These are phyloP conservation scores for Mucor piriformis DNA, from an alignment of 371 early-diverging fungal species.

Conservation along the genomic window DNA sequence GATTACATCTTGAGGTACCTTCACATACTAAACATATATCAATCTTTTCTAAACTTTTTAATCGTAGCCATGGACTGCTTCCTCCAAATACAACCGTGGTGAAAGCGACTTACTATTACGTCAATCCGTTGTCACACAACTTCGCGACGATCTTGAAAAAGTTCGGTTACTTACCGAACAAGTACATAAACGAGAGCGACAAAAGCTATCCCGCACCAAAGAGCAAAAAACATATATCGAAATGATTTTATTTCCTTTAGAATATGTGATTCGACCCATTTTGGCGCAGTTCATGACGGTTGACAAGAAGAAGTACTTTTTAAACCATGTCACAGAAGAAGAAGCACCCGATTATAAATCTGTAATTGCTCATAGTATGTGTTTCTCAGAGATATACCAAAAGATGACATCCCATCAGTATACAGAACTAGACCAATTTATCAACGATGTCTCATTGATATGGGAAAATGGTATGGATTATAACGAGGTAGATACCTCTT, in stretches of 20 bases:
- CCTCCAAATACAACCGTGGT: slow-evolving; percentile 76
- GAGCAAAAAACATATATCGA: slow-evolving; percentile 71
- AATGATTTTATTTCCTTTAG: slow-evolving; percentile 73
- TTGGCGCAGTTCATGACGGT: slow-evolving; percentile 70
- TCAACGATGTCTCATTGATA: slow-evolving; percentile 67
- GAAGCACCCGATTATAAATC: slow-evolving; percentile 84
- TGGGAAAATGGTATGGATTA: slow-evolving; percentile 79
- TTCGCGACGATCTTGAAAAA: slow-evolving; percentile 85
- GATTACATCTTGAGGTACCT: slow-evolving; percentile 87
- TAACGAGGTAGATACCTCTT: slow-evolving; percentile 72
- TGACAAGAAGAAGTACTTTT: slow-evolving; percentile 53
- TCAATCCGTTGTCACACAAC: slow-evolving; percentile 29
- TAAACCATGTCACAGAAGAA: slow-evolving; percentile 70
- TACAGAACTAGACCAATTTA: slow-evolving; percentile 35
- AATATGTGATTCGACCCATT: slow-evolving; percentile 61
- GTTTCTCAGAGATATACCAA: slow-evolving; percentile 52
- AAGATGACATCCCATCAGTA: slow-evolving; percentile 47
- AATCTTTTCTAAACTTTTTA: background rate
- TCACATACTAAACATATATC: background rate
- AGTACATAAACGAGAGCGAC: slow-evolving; percentile 85
- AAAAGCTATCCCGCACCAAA: slow-evolving; percentile 68
- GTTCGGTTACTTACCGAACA: slow-evolving; percentile 84
- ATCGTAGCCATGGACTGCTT: slow-evolving; percentile 89
- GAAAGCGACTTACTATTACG: slow-evolving; percentile 56
- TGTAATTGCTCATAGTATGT: slow-evolving; percentile 66